Base-by-base conservation (phyloP, 1,284 basidiomycete species). In the Apiotrichum laibachii region DNA sequence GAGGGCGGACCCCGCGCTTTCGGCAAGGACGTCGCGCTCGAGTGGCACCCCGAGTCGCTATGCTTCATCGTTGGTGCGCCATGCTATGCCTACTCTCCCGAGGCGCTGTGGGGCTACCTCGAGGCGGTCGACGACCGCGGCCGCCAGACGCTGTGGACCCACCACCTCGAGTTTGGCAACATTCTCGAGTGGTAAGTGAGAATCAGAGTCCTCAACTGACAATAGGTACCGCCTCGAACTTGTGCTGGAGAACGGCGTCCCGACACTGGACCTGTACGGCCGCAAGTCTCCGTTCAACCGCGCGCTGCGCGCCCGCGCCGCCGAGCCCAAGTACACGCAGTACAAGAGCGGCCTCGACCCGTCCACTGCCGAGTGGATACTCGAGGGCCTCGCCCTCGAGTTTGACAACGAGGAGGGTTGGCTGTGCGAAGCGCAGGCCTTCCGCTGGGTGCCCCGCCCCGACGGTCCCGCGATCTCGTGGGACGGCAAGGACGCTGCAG, bases 1-100 rank as follows among this genome's bases (percentile, higher is more conserved):
- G 26, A n/a, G 19, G 34, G 33, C 48, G 26, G 26, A 31, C 26
- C 26, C 26, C 26, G 26, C 26, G 26, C 26, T 4, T 31, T 31
- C 26, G 26, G 26, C 26, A 31, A 31, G 26, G 26, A 31, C 26
- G 26, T 31, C 3, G 26, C 26, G 26, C 26, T 31, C 45, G 21
- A 50, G 26, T 35, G 35, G 26, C 16, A 13, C 4, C 35, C 54
- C 9, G 60, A 56, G 4, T 57, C 59, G 22, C 10, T 64, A 21
- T 13, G 52, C 16, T 55, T 56, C 43, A 31, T 56, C 8, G 22
- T n/a, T 16, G 57, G 55, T 19, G 43, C 54, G 34, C 44, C 50
- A 2, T 47, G 48, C 26, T 60, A 63, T 55, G 63, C 59, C 21
- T 75, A 70, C 50, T 45, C 56, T 4, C 66, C 67, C 5, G 60